Evolutionary conservation across 1,284 basidiomycete species (phyloP).

Genomic region (Trichosporon sp.): DNA sequence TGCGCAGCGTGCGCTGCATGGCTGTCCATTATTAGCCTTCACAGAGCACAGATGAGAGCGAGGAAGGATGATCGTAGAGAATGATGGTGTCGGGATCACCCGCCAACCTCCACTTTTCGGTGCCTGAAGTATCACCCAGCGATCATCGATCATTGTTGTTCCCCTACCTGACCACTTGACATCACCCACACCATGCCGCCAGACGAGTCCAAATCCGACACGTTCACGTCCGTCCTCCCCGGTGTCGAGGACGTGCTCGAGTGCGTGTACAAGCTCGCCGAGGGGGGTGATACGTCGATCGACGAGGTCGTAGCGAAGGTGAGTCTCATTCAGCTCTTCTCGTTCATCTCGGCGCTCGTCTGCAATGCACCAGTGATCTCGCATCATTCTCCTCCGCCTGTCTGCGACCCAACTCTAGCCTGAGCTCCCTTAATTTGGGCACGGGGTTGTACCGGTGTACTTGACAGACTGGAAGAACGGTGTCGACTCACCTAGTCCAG

Average conservation of each 20-base stretch:
- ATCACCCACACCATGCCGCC: neutral
- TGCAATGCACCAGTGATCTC: too few species aligned
- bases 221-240: constrained; percentile 15
- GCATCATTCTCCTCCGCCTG: too few species aligned
- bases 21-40: too few species aligned
- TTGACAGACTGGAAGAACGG: too few species aligned
- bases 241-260: constrained; percentile 15
- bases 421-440: too few species aligned
- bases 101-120: neutral
- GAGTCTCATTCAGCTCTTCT: neutral
- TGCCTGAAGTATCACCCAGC: neutral
- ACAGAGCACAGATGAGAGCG: too few species aligned
- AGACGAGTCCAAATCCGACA: constrained; percentile 4
- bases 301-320: constrained; percentile 15
- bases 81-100: too few species aligned
- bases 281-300: constrained; percentile 2
- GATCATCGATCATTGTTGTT: too few species aligned
- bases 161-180: neutral
- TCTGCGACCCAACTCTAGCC: too few species aligned
- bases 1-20: neutral
- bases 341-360: neutral
- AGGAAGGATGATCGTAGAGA: too few species aligned
- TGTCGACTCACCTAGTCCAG: too few species aligned
- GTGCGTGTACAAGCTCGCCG: constrained; percentile 11
- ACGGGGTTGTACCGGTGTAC: too few species aligned